Conservation (phyloP, 2,329 filamentous ascomycete genomes). For the Diaporthe ampelina region DNA sequence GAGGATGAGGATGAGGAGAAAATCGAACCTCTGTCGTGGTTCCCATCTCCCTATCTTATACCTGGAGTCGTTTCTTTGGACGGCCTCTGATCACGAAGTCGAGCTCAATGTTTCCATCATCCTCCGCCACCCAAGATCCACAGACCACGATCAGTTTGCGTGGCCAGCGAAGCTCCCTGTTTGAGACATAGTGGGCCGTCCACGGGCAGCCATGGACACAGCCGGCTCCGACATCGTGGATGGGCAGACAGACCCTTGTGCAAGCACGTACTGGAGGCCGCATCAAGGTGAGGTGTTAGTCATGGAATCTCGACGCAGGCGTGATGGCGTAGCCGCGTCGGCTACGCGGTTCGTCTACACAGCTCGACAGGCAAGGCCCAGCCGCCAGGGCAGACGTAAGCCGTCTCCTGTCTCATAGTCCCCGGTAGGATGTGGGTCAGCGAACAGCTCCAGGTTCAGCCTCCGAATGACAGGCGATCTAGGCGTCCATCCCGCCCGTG, state of each 20-base stretch:
- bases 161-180: slow-evolving; percentile 18
- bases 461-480: background rate
- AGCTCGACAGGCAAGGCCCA: background rate
- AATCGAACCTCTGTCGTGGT: background rate
- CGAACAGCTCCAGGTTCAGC: background rate
- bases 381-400: slow-evolving; percentile 14
- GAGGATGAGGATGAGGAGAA: slow-evolving; percentile 7
- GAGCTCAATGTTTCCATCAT: background rate
- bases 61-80: background rate
- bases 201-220: slow-evolving; percentile 14
- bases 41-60: slow-evolving; percentile 14
- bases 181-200: slow-evolving; percentile 18
- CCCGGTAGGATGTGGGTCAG: background rate
- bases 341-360: background rate
- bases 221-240: background rate
- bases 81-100: background rate
- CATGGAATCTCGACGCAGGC: background rate
- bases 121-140: slow-evolving; percentile 14
- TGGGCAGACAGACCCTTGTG: too few relatives aligned
- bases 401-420: slow-evolving; percentile 20
- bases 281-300: background rate
- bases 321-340: slow-evolving; percentile 20
- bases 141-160: slow-evolving; percentile 12
- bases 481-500: background rate
- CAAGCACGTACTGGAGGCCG: background rate